Conservation (phyloP, 768 basidiomycete species). For the Gloeopeniophorella convolvens region DNA sequence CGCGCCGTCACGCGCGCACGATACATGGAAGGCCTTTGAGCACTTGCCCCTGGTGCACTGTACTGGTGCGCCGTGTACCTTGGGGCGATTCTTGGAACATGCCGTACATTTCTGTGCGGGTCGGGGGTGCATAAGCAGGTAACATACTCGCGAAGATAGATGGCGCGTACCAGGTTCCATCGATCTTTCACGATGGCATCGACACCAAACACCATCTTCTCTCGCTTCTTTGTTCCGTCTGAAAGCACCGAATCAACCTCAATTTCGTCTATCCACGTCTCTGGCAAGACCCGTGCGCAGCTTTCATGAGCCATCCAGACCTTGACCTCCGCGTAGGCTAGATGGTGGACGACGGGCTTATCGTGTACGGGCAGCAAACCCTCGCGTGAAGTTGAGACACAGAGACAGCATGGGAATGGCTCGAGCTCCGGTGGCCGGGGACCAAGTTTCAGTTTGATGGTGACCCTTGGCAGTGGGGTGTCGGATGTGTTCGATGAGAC, state of each 20-base stretch:
- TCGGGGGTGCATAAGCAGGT: not conserved
- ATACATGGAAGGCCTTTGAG: constrained; percentile 87
- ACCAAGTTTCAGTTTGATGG: constrained; percentile 61
- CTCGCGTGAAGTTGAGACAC: constrained; percentile 45
- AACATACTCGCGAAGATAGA: not conserved
- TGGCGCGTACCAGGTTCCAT: constrained; percentile 78
- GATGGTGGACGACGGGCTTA: constrained; percentile 37
- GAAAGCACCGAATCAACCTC: constrained; percentile 30
- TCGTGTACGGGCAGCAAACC: constrained; percentile 63
- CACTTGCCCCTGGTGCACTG: constrained; percentile 96
- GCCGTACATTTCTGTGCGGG: constrained; percentile 78
- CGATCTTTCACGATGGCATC: constrained; percentile 85
- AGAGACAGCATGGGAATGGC: constrained; percentile 62
- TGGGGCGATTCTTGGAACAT: constrained; percentile 63
- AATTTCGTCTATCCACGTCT: constrained; percentile 84
- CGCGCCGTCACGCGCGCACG: constrained; percentile 66
- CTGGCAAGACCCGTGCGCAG: constrained; percentile 79
- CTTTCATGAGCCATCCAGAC: constrained; percentile 73
- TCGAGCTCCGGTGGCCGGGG: constrained; percentile 53
- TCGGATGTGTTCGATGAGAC: constrained; percentile 26
- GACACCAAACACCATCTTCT: constrained; percentile 70
- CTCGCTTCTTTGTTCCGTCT: constrained; percentile 33
- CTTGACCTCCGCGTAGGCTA: constrained; percentile 23
- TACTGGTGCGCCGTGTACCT: constrained; percentile 73
- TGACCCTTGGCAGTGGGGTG: constrained; percentile 33